Base-by-base conservation (phyloP, 352 stramenopile species). In the Globisporangium spiculum region DNA sequence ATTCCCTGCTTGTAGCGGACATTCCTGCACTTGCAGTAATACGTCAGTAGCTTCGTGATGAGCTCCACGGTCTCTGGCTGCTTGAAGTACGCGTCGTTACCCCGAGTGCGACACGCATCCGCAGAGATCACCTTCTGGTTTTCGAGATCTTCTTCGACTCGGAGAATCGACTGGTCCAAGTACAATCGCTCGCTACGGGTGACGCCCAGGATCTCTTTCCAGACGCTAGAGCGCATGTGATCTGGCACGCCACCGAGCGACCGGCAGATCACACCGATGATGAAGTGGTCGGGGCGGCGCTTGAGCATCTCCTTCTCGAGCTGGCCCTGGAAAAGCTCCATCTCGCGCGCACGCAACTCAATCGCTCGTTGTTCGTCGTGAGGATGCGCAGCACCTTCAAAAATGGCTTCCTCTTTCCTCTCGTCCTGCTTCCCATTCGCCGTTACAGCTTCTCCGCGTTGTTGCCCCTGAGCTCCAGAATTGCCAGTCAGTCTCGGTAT, bases 1-100 rank as follows among this genome's bases (percentile, higher is more conserved):
- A 98, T 96, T 18, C 93, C 93, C 76, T 98, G 92, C 63, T 98
- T 98, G 88, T 98, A 98, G 24, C 78, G 73, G 60, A 97, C 85
- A 46, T 75, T 91, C 56, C 92, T 86, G 60, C 78, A 84, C 68
- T 98, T 98, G 88, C 93, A 97, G 73, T 98, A 97, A 69, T 96
- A 97, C 16, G 93, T 98, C 36, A 98, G 79, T 62, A 98, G 70
- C 68, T 94, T 90, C 10, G 76, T 72, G 60, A 98, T 77, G 10
- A 85, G 70, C 52, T 90, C 88, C 61, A 93, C 72, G 4, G 91
- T 95, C 69, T 90, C 76, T 0, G 79, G 79, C 64, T 87, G 73
- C 48, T 89, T 71, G 69, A 97, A 97, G 36, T 83, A 75, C 65
- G 75, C 70, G 50, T 98, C 88, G 27, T 93, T 85, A 44, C 86